Base-by-base conservation (phyloP, 2,329 filamentous ascomycete species). In the Xylariomycetidae sp. region DNA sequence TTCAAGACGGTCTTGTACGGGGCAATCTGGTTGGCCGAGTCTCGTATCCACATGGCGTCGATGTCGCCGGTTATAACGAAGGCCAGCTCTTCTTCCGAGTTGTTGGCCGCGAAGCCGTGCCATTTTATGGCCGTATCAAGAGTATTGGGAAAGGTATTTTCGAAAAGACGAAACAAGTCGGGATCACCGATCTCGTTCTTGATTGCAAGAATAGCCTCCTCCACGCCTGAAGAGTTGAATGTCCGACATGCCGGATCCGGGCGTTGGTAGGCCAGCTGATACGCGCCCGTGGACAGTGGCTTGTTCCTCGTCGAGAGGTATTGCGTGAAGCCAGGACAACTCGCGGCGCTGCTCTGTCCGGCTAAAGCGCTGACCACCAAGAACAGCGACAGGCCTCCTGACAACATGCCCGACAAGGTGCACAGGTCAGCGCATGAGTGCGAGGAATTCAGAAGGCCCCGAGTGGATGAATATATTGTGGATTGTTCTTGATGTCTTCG, bases 51-150 rank as follows among this genome's bases (percentile, higher is more conserved):
- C 64, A 90, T 86, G 0, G 85, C 85, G 50, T 88, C 82, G 56
- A 90, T 90, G 51, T 90, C 85, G 25, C 85, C 86, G 0, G 85
- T 90, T 31, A 89, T 85, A 40, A 90, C 80, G 54, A 89, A 90
- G 17, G 79, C 82, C 47, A 90, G 77, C 33, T 58, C 34, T 44
- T 72, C 46, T 25, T 53, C 41, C 20, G 56, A 41, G 33, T 58
- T 52, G 20, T 69, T 71, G 3, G 70, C 73, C 28, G 80, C 72
- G 6, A 75, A 59, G 16, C 70, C 77, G 50, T 87, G 82, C 82
- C 85, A 92, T 44, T 81, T 74, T 35, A 92, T 76, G 3, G 85
- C 89, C 1, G 86, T 89, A 50, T 92, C 86, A 14, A 90, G 64
- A 1, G 86, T 90, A 48, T 88, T 90, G 1, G 86, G 84, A 42